Base-by-base conservation (phyloP, 2,329 filamentous ascomycete species). In the Graphilbum sp. region DNA sequence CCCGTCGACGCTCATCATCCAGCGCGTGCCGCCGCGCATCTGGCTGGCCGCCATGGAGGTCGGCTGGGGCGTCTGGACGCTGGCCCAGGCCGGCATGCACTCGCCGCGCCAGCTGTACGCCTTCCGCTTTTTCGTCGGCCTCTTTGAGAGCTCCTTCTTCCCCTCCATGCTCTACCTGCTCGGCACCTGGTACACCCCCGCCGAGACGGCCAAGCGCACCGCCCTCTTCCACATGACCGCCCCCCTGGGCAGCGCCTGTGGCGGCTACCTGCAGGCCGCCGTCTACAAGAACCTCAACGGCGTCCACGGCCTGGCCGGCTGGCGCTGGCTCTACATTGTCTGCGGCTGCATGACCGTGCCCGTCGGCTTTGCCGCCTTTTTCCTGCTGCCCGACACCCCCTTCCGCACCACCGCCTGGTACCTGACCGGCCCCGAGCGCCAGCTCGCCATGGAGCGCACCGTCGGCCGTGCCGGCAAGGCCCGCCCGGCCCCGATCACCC, bases 151-250 rank as follows among this genome's bases (percentile, higher is more conserved):
- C 17, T 46, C 46, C 1, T 53, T 53, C 35, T 54, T 47, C 8
- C 53, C 53, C 0, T 45, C 47, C 33, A 43, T 55, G 8, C 42
- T 52, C 11, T 56, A 51, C 30, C 41, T 56, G 1, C 39, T 56
- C 4, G 54, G 52, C 5, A 47, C 66, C 0, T 79, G 74, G 73
- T 78, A 77, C 45, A 75, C 64, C 0, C 60, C 63, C 17, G 56
- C 60, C 11, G 74, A 78, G 43, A 60, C 79, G 0, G 71, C 69
- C 1, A 78, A 77, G 48, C 62, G 75, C 3, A 70, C 63, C 4
- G 72, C 68, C 24, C 67, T 79, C 36, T 79, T 77, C 47, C 74
- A 70, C 0, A 62, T 68, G 1, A 72, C 68, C 9, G 72, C 70
- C 1, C 57, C 75, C 2, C 67, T 55, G 10, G 54, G 53, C 0